phyloP scores from a whole-genome alignment of 306 rosid species.

The Malus sieversii region DNA sequence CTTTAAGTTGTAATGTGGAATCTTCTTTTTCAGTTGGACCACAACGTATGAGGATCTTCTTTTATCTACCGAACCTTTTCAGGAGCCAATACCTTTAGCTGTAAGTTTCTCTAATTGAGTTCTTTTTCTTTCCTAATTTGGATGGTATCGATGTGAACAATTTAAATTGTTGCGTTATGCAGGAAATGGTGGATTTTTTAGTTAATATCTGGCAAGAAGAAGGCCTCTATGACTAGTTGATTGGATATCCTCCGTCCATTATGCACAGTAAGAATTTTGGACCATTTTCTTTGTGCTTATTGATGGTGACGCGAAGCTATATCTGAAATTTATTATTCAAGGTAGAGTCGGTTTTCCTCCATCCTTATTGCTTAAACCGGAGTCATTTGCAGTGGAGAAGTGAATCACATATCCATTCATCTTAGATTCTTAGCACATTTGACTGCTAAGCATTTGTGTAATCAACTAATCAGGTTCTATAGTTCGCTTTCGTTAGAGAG shows the following conservation, averaged over 20 bases:
- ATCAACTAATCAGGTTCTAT: not conserved
- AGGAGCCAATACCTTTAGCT: constrained; percentile 40
- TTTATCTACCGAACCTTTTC: constrained; percentile 34
- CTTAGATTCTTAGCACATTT: not conserved
- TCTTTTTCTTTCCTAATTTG: not conserved
- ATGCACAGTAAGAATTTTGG: constrained; percentile 20
- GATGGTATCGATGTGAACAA: not conserved
- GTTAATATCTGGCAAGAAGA: constrained; percentile 62
- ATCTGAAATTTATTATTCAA: constrained; percentile 7
- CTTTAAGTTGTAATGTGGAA: not conserved
- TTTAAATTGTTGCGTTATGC: constrained; percentile 22
- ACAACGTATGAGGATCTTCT: constrained; percentile 44
- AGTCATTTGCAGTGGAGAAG: not conserved
- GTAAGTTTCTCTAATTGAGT: constrained; percentile 20
- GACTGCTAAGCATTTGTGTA: constrained; percentile 8
- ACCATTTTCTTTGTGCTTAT: constrained; percentile 32
- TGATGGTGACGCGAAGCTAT: constrained; percentile 15
- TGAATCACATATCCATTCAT: constrained; percentile 8
- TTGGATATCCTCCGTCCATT: not conserved
- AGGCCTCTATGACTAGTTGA: constrained; percentile 56
- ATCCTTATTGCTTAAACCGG: constrained; percentile 8
- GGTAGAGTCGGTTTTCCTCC: constrained; percentile 21
- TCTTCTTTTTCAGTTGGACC: constrained; percentile 40
- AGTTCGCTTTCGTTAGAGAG: not conserved
- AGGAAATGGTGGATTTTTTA: constrained; percentile 71